phyloP scores from a whole-genome alignment of 192 early-diverging fungal genomes.

The Coemansia pectinata region DNA sequence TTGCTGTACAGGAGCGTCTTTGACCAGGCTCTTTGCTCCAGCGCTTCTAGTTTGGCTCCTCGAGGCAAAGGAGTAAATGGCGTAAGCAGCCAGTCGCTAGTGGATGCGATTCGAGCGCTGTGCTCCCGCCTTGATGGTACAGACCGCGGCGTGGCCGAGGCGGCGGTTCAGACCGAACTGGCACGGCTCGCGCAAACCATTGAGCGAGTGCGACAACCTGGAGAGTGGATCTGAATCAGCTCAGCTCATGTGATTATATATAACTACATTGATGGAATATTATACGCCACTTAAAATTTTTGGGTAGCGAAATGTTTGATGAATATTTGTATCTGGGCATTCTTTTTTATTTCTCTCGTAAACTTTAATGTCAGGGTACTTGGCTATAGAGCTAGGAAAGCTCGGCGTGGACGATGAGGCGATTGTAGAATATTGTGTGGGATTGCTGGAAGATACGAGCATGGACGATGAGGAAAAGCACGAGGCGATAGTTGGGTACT shows the following conservation, averaged over 20 bases:
- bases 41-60: background rate
- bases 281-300: background rate
- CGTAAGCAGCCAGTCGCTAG: background rate
- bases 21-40: background rate
- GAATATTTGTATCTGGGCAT: background rate
- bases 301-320: background rate
- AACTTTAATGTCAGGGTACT: constrained; percentile 25
- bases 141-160: background rate
- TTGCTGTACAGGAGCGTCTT: background rate
- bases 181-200: constrained; percentile 10
- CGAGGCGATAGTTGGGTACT: constrained; percentile 38
- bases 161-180: constrained; percentile 11
- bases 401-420: constrained; percentile 44
- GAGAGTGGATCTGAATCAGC: background rate
- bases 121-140: background rate
- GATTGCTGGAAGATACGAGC: constrained; percentile 26
- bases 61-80: background rate
- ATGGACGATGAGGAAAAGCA: constrained; percentile 28
- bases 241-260: constrained; percentile 1
- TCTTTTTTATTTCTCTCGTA: background rate
- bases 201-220: background rate
- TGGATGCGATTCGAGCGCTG: background rate
- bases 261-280: background rate
- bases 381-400: constrained; percentile 15
- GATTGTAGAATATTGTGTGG: constrained; percentile 44